Evolutionary conservation across 2,329 filamentous ascomycete species (phyloP).

Genomic region (Fusarium sp.): DNA sequence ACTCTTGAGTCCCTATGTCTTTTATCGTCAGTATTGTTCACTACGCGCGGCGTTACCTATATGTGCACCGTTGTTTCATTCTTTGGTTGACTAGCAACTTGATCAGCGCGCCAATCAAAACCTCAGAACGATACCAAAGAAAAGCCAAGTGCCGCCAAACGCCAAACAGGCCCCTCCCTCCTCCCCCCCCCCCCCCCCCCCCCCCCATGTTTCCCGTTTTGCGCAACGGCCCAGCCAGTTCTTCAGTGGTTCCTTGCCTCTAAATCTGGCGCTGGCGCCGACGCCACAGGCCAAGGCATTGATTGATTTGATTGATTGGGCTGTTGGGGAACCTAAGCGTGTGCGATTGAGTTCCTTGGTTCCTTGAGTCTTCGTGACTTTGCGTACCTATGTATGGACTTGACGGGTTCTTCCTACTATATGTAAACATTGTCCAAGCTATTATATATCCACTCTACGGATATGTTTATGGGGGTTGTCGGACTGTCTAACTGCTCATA

Average conservation of each 20-base stretch:
- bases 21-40: background rate
- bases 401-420: too few relatives aligned
- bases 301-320: too few relatives aligned
- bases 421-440: background rate
- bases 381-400: too few relatives aligned
- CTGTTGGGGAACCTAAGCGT: conserved; percentile 1
- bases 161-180: conserved; percentile 13
- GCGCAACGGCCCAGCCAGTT: conserved; percentile 17
- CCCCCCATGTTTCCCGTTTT: conserved; percentile 40
- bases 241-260: conserved; percentile 20
- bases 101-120: conserved; percentile 26
- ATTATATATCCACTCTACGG: background rate
- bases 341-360: conserved; percentile 4
- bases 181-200: conserved; percentile 3
- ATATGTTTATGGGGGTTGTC: background rate
- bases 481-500: conserved; percentile 1
- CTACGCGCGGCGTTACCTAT: conserved; percentile 21
- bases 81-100: background rate
- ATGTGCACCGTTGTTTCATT: conserved; percentile 34
- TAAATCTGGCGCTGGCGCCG: conserved; percentile 13
- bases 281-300: conserved; percentile 2
- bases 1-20: background rate
- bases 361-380: background rate
- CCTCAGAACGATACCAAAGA: background rate
- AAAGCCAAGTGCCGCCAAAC: conserved; percentile 32